phyloP scores from a whole-genome alignment of 148 eudicot genomes.

The Rhododendron simsii region DNA sequence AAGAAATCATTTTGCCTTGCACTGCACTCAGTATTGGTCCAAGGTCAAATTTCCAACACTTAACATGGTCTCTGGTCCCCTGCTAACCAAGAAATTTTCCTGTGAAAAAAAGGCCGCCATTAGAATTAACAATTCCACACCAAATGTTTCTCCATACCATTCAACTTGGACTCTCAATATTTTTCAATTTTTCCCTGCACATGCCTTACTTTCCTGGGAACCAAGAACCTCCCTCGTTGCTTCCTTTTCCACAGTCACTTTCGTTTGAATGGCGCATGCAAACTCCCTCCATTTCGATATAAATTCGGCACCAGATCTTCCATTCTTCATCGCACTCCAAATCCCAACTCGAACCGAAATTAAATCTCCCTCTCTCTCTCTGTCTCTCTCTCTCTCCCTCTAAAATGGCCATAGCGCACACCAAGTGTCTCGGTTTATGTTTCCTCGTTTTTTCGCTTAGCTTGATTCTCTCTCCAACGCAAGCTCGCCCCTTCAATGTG shows the following conservation, averaged over 20 bases:
- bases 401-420: neutral
- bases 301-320: neutral
- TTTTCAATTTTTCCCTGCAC: neutral
- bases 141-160: neutral
- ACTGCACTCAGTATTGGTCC: neutral
- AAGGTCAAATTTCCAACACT: neutral
- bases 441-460: neutral
- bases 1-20: neutral
- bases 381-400: neutral
- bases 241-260: neutral
- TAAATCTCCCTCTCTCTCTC: neutral
- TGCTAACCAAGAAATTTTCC: neutral
- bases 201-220: neutral
- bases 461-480: neutral
- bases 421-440: neutral
- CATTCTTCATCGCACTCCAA: neutral
- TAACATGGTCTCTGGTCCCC: neutral
- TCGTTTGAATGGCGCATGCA: neutral
- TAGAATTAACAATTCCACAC: neutral
- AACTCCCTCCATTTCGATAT: neutral
- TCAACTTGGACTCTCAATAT: slow-evolving; percentile 3
- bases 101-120: neutral
- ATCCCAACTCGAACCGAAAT: no score
- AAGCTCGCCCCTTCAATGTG: slow-evolving; percentile 15
- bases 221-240: slow-evolving; percentile 6